Conservation (phyloP, 345 rosid species). For the Tarenaya hassleriana region DNA sequence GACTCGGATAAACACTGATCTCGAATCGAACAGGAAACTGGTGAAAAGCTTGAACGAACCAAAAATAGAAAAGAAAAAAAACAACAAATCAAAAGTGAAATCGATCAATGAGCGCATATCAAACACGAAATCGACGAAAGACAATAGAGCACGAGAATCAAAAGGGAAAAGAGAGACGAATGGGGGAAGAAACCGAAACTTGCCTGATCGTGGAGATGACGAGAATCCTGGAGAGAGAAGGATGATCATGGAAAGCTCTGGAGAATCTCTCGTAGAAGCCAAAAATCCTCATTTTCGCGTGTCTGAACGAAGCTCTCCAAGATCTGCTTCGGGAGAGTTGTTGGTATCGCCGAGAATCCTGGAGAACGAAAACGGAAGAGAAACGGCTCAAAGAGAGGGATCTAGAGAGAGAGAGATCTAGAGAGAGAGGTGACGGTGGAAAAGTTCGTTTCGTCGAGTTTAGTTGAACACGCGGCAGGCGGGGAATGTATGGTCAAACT, state of each 20-base stretch:
- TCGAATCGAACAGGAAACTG: too few relatives aligned
- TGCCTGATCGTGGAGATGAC: constrained; percentile 82
- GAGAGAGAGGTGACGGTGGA: constrained; percentile 18
- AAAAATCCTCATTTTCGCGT: constrained; percentile 48
- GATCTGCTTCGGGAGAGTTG: constrained; percentile 15
- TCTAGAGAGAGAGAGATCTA: not conserved
- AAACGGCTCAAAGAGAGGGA: not conserved
- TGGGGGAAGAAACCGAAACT: not conserved
- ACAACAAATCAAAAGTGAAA: not conserved
- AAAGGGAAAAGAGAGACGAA: not conserved
- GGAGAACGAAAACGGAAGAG: constrained; percentile 14
- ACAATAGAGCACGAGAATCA: too few relatives aligned
- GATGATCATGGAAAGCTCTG: constrained; percentile 56
- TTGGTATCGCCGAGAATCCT: constrained; percentile 20
- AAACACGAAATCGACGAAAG: too few relatives aligned
- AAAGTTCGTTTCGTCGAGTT: constrained; percentile 13
- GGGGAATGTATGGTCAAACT: constrained; percentile 4
- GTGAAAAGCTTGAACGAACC: too few relatives aligned
- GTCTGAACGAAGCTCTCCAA: constrained; percentile 3
- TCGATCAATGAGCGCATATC: not conserved
- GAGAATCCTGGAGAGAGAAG: constrained; percentile 59
- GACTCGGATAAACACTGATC: too few relatives aligned
- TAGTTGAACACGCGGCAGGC: constrained; percentile 19
- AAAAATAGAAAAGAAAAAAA: not conserved
- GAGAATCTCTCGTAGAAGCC: constrained; percentile 52